phyloP scores from a whole-genome alignment of 305 asterid genomes.

The Fraxinus greggii region DNA sequence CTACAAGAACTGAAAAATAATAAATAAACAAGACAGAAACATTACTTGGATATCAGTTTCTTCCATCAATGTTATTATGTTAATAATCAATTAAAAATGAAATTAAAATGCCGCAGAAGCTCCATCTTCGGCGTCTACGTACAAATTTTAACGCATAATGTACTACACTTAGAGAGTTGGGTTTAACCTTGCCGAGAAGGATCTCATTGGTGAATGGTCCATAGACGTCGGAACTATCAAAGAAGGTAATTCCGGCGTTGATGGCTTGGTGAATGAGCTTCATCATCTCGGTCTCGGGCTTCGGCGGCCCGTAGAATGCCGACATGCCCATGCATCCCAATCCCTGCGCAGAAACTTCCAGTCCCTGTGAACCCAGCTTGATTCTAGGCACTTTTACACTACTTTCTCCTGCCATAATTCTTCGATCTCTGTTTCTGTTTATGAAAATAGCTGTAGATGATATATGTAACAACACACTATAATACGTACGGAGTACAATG shows the following conservation, averaged over 20 bases:
- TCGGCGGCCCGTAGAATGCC: conserved; percentile 30
- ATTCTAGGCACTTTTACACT: conserved; percentile 22
- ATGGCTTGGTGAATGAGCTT: conserved; percentile 35
- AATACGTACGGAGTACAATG: not conserved
- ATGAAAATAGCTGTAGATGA: not conserved
- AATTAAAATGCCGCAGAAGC: not conserved
- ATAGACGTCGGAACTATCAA: conserved; percentile 34
- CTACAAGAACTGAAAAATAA: not conserved
- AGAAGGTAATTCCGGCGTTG: conserved; percentile 32
- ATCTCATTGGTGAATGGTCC: conserved; percentile 37
- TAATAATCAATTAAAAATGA: not conserved
- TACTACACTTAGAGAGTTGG: not conserved
- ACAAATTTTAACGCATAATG: not conserved
- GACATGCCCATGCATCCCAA: conserved; percentile 40
- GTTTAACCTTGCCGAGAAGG: conserved; percentile 31
- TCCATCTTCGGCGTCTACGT: not conserved
- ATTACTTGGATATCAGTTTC: not conserved
- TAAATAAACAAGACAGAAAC: not conserved
- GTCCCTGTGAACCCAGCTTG: conserved; percentile 35
- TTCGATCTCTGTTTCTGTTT: not conserved
- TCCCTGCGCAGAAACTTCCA: conserved; percentile 34
- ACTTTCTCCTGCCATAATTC: conserved; percentile 1
- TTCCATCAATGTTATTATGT: not conserved
- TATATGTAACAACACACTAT: not conserved
- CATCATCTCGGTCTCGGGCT: conserved; percentile 38